These are phyloP conservation scores for Beauveria caledonica DNA, from an alignment of 2,329 filamentous ascomycete genomes.

Conservation along the genomic window DNA sequence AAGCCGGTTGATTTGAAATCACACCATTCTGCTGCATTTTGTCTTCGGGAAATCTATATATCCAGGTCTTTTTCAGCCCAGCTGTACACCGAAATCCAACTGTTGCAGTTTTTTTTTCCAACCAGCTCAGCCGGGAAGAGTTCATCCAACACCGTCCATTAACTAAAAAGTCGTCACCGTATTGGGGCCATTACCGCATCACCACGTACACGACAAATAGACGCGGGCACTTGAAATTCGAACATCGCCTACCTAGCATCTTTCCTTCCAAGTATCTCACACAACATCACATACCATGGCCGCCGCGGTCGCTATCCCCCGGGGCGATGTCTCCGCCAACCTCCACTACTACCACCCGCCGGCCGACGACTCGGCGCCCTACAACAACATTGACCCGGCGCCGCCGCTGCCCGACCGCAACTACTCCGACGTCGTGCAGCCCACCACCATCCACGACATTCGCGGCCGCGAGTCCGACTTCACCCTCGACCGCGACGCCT, in stretches of 20 bases:
- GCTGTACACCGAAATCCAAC: no score
- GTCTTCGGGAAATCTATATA: not conserved
- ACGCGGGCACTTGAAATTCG: no score
- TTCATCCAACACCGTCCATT: no score
- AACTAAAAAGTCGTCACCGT: no score
- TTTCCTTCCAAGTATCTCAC: not conserved
- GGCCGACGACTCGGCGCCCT: conserved; percentile 49
- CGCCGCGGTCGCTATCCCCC: conserved; percentile 34
- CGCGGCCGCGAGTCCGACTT: conserved; percentile 61
- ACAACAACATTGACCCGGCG: conserved; percentile 61
- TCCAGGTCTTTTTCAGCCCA: not conserved
- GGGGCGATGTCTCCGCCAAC: conserved; percentile 53
- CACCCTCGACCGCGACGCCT: conserved; percentile 65
- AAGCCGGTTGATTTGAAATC: conserved; percentile 10
- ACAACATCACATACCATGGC: conserved; percentile 22
- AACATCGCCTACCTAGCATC: not conserved
- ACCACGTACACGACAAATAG: no score
- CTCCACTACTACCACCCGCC: conserved; percentile 60
- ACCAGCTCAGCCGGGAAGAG: no score
- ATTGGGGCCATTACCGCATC: no score
- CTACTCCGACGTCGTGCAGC: conserved; percentile 41
- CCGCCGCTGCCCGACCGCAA: conserved; percentile 57
- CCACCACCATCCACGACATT: conserved; percentile 60
- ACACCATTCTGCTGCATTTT: not conserved
- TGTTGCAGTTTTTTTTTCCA: no score